phyloP scores from a whole-genome alignment of 73 alveolate genomes.

The Tetrahymena borealis region DNA sequence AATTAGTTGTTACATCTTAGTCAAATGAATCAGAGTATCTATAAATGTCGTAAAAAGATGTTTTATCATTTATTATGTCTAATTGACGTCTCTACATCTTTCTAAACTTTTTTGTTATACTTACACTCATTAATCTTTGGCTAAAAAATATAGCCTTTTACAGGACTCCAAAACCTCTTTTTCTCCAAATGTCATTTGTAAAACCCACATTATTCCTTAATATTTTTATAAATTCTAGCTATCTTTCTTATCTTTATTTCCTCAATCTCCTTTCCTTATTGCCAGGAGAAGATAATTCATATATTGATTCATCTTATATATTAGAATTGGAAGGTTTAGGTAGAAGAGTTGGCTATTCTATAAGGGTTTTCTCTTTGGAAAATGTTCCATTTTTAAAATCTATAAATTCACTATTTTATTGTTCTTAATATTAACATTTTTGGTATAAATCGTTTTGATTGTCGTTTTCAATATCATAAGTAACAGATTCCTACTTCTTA shows the following conservation, averaged over 20 bases:
- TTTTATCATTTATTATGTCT: background rate
- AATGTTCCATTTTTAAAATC: background rate
- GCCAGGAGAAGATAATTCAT: too few species aligned
- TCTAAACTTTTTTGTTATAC: background rate
- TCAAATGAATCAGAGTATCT: background rate
- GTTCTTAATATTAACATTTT: background rate
- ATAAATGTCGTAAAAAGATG: background rate
- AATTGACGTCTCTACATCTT: background rate
- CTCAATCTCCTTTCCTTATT: background rate
- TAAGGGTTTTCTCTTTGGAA: background rate
- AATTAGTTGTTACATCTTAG: background rate
- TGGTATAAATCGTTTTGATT: background rate
- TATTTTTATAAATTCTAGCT: background rate
- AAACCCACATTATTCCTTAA: background rate
- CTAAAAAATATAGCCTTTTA: background rate
- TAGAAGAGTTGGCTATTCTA: background rate
- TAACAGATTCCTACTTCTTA: background rate
- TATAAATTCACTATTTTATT: background rate
- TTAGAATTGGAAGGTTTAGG: background rate
- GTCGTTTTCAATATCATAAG: background rate
- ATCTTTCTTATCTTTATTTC: background rate
- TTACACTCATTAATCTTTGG: background rate
- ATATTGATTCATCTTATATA: background rate
- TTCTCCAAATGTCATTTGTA: background rate
- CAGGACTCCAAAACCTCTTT: background rate